Evolutionary conservation across 176 grass and related monocot species (phyloP), one percentile per base, ranked within the genome.

Genomic region (Aechmea fasciata): DNA sequence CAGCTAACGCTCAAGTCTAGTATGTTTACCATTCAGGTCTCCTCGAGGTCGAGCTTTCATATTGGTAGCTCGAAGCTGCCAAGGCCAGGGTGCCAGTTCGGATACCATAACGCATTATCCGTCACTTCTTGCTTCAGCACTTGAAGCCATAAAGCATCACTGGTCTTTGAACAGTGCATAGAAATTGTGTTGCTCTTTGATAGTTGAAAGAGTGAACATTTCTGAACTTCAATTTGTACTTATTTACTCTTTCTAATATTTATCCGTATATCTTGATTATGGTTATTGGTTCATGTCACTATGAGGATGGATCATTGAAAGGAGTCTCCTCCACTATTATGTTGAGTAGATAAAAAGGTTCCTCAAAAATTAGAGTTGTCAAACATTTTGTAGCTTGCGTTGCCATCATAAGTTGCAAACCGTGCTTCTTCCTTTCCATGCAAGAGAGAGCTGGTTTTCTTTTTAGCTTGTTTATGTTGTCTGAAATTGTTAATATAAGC

Each of bases 1-100:
- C 67, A 77, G 65, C 61, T 73, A 75, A 50, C 13, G 69, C 26
- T 70, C 59, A 75, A 86, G 63, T 26, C 59, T 57, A 72, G 72
- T 49, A 52, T 53, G 65, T 76, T 84, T 65, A 67, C 57, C 57
- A 6, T 83, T 71, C 80, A 90, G 83, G 66, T 69, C 50, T 76
- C 74, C 53, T 66, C 71, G 50, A 67, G 68, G 57, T 73, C 84
- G 69, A 76, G 52, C 72, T 73, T 61, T 52, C 20, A 69, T 57
- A 51, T 71, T 62, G 57, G 69, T 75, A 73, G 75, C 48, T 87
- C 70, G 24, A 90, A 81, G 47, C 63, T 50, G 51, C 71, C 75
- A 55, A 74, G 69, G 69, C 48, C 68, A 50, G 48, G 71, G 19
- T 68, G 49, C 65, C 81, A 69, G 51, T 75, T 72, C 62, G 48